Base-by-base conservation (phyloP, 2,329 filamentous ascomycete genomes). In the Fusarium liriodendri region DNA sequence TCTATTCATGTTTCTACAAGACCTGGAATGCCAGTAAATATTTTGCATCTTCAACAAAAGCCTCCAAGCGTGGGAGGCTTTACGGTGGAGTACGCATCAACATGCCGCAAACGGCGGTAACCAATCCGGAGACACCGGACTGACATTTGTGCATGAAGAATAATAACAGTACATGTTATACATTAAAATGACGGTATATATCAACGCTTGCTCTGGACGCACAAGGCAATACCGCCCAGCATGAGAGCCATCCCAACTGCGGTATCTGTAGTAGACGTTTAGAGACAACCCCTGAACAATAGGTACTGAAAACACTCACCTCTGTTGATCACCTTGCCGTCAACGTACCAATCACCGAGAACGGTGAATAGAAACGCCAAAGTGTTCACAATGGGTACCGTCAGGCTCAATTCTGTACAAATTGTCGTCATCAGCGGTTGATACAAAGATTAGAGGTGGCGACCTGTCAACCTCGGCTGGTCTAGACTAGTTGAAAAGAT, bases 351-450 rank as follows among this genome's bases (percentile, higher is more conserved):
- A 77, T 98, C 96, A 1, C 95, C 96, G 14, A 98, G 79, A 2
- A 98, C 95, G 0, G 96, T 98, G 80, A 98, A 98, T n/a, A 98
- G 83, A 77, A 98, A 98, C 0, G 96, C 96, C 79, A 97, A 85
- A 0, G 95, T 97, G 79, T 98, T 98, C 2, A 96, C 95, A 72
- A 98, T 97, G 2, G 96, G 96, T 1, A 98, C 95, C 3, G 95
- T 98, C 72, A 98, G 86, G 80, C 95, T 98, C 76, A 98, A 81
- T 83, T 98, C 96, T 97, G 76, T 14, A 29, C 10, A 55, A 14
- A 14, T 35, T 67, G 65, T 57, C 63, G 47, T 71, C 66, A 72
- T 76, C 64, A 73, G 52, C 55, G 22, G 64, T 62, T 65, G 66
- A 64, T 45, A 33, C 22, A 7, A 18, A 52, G 47, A 37, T 22